Percentiles rank a stretch among this genome's conserved stretches.
Conservation (phyloP, 2,329 filamentous ascomycete genomes). For the Pseudogymnoascus sp. region DNA sequence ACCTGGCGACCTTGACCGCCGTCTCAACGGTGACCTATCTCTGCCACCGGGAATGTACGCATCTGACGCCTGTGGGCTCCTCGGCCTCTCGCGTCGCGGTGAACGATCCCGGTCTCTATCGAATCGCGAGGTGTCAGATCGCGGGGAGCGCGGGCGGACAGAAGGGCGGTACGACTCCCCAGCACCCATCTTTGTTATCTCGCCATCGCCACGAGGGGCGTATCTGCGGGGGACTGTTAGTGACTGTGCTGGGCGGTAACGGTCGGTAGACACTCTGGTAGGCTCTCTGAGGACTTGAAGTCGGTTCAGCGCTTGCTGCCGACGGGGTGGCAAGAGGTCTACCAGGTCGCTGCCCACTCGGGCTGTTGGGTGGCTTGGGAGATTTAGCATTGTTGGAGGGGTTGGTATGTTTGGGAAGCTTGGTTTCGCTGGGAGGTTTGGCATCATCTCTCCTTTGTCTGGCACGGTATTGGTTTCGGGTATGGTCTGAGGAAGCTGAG, state of each 20-base stretch:
- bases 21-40: constrained; percentile 23
- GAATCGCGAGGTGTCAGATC: constrained; percentile 23
- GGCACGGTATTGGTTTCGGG: background rate
- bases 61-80: background rate
- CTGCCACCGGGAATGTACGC: constrained; percentile 15
- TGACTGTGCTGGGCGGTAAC: background rate
- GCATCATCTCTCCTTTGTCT: background rate
- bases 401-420: background rate
- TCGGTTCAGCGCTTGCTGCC: background rate
- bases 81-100: constrained; percentile 12
- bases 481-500: background rate
- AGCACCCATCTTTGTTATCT: constrained; percentile 27
- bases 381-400: background rate
- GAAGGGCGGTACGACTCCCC: constrained; percentile 29
- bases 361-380: background rate
- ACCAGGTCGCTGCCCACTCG: background rate
- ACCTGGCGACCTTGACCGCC: constrained; percentile 24
- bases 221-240: constrained; percentile 14
- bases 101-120: constrained; percentile 18
- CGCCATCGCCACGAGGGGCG: constrained; percentile 25
- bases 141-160: constrained; percentile 22
- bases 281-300: background rate
- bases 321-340: background rate
- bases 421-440: background rate
- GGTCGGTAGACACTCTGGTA: background rate